Conservation (phyloP, 805 yeast genomes). For the Ogataea salicorniae region DNA sequence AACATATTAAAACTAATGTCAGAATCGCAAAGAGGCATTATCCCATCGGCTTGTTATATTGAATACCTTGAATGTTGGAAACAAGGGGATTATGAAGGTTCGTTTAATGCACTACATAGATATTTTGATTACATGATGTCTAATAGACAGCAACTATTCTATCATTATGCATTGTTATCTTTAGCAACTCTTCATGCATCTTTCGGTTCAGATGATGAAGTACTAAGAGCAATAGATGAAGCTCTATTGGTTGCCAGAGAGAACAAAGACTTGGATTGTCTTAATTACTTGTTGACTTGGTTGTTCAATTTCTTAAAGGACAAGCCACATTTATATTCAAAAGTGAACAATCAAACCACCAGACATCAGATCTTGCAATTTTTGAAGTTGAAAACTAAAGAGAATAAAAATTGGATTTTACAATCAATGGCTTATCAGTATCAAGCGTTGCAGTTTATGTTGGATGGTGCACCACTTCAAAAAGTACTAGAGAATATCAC, state of each 20-base stretch:
- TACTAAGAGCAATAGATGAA: slow-evolving; percentile 76
- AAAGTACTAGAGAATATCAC: slow-evolving; percentile 50
- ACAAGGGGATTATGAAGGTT: slow-evolving; percentile 56
- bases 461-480: slow-evolving; percentile 44
- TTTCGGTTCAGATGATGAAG: slow-evolving; percentile 62
- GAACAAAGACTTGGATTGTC: slow-evolving; percentile 66
- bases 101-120: slow-evolving; percentile 51
- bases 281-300: slow-evolving; percentile 72
- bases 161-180: slow-evolving; percentile 72
- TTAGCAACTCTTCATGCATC: slow-evolving; percentile 67
- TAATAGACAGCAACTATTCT: slow-evolving; percentile 54
- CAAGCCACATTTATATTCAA: slow-evolving; percentile 49
- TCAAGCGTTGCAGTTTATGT: slow-evolving; percentile 51
- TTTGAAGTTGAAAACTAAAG: slow-evolving; percentile 48
- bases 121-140: slow-evolving; percentile 76
- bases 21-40: slow-evolving; percentile 36
- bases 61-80: slow-evolving; percentile 55
- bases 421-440: slow-evolving; percentile 62
- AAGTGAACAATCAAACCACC: slow-evolving; percentile 35
- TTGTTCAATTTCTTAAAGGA: slow-evolving; percentile 62
- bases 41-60: slow-evolving; percentile 50
- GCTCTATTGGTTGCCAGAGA: slow-evolving; percentile 87
- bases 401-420: slow-evolving; percentile 39
- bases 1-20: slow-evolving; percentile 42
- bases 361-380: slow-evolving; percentile 65